Evolutionary conservation across 257 asterid genomes (phyloP), one percentile per base, ranked within the genome.

Genomic region (Salvia splendens): DNA sequence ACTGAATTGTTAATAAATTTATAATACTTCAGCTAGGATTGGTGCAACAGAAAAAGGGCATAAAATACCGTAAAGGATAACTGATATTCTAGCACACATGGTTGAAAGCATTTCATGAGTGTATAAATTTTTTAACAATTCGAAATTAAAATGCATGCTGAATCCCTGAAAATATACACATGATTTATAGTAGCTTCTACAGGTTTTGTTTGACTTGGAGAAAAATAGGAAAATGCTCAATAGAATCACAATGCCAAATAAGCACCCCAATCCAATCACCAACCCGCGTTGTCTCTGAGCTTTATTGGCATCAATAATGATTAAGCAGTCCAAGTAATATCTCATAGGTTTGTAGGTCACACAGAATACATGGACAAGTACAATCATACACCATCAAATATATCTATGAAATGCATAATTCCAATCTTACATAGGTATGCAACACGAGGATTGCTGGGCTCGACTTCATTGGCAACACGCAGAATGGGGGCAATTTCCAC

Each of bases 401-500:
- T 42, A 12, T 55, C 57, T 35, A 46, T 57, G 61, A 49, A 49
- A 61, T 24, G 46, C 50, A 58, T 5, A 70, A 48, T 57, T 50
- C 11, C 63, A 58, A 60, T 38, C 99, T 88, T 85, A 94, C 97
- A 94, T 35, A 94, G 89, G 80, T 94, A 94, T n/a, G 99, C 95
- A 33, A 94, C 99, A 53, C 99, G 96, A 49, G 99, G 95, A 72
- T 94, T 91, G 92, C 91, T 87, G 17, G 88, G 88, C 88, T 94
- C 99, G 46, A 94, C 97, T 84, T 94, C 99, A 88, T 94, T 94
- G 56, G 99, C 99, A 74, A 94, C 99, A 82, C 99, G 99, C 61
- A 94, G 96, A 84, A 94, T 91, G 32, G 99, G 99, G 51, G 99
- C 99, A 42, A 94, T 94, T 80, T 94, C 97, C 69, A 82, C 96